Evolutionary conservation across 805 yeast genomes (phyloP), one percentile per base, ranked within the genome.

Genomic region (Myxozyma nipponensis): DNA sequence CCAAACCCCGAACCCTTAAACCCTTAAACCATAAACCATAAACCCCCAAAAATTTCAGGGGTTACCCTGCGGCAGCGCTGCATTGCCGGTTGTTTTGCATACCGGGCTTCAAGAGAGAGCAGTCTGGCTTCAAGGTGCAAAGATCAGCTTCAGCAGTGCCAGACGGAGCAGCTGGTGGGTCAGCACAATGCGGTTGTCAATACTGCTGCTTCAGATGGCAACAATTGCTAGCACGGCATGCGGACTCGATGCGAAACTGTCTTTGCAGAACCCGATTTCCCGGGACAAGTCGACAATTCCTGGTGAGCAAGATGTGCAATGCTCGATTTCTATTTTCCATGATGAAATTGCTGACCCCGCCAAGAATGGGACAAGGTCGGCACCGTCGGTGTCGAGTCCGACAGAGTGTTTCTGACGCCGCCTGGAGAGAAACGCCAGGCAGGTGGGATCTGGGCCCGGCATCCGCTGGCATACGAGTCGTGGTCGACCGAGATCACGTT

Each of bases 391-490:
- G 49, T 56, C 35, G 53, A 46, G 21, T 41, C 61, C 19, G 57
- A 54, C 32, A 51, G 62, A 35, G 44, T 63, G 24, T 50, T 53
- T 17, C 48, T 63, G 26, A 61, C 66, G 4, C 34, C 58, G 17
- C 58, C 56, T 18, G 60, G 58, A 10, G 52, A 54, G 30, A 48
- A 56, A 28, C 53, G 58, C 30, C 63, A 62, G 47, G 44, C 44
- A 5, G 71, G 71, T 13, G 57, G 71, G 10, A 58, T 71, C 10
- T 70, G 74, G 71, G 44, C 68, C 21, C 52, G 55, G 25, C 38
- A 46, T 17, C 40, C 56, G n/a, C 61, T 66, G 17, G 54, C 63
- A 10, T 59, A 49, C 44, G 62, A 54, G 9, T 66, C 62, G 40
- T 71, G 72, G 71, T 65, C 70, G 15, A 43, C 66, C 1, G 72